Conservation (phyloP, 1,284 basidiomycete species). For the Trichosporon faecale region DNA sequence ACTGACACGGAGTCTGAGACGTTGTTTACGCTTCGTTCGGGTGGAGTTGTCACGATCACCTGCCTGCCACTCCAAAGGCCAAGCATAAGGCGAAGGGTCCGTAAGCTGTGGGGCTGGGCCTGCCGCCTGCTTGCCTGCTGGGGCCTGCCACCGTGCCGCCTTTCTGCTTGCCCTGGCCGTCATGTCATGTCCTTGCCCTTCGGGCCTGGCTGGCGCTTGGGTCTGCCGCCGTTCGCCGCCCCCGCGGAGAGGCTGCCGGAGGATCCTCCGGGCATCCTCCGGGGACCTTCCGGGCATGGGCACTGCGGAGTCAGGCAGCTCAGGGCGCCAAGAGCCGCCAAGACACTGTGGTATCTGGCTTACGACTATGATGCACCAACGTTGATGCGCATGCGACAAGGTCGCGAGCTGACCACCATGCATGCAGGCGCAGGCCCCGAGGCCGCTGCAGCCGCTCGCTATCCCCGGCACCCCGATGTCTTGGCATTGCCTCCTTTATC, state of each 20-base stretch:
- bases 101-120: not conserved
- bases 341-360: conserved; percentile 1
- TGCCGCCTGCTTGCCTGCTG: not conserved
- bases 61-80: not conserved
- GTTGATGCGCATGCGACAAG: not conserved
- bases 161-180: not conserved
- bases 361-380: not conserved
- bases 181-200: not conserved
- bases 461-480: not conserved
- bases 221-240: not conserved
- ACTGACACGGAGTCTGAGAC: not conserved
- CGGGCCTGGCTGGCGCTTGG: not conserved
- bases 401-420: not conserved
- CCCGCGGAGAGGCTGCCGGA: not conserved
- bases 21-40: not conserved
- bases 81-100: not conserved
- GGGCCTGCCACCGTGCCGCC: not conserved
- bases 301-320: not conserved
- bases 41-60: not conserved
- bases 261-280: not conserved
- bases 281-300: not conserved
- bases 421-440: not conserved
- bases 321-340: not conserved
- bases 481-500: not conserved
- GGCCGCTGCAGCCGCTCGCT: conserved; percentile 1